Base-by-base conservation (phyloP, 352 stramenopile genomes). In the Pythium myriotylum region DNA sequence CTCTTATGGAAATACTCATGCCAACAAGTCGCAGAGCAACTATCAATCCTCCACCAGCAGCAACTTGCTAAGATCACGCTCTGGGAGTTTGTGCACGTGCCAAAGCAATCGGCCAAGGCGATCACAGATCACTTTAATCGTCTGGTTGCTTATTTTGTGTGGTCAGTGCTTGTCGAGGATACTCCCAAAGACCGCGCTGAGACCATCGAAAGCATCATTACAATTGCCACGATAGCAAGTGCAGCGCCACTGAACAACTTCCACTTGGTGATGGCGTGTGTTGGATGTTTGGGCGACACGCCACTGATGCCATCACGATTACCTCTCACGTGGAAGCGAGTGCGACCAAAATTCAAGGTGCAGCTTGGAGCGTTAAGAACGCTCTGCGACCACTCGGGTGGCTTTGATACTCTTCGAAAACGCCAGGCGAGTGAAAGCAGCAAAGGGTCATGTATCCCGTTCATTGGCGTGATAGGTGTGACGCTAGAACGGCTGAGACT, bases 241-340 rank as follows among this genome's bases (percentile, higher is more conserved):
- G 61, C 50, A 20, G 49, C 79, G 17, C 66, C 72, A 7, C 56
- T 91, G 26, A 78, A 80, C 63, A 93, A 91, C 46, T 93, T 91
- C 46, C 76, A 89, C 54, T 59, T 93, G n/a, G 78, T 89, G 19
- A 91, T 92, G 84, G 79, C 75, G 9, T 91, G 84, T 23, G 79
- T 92, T 0, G 84, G 84, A 5, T 90, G 84, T 42, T 63, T 92
- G 0, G 84, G 84, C 17, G 84, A 91, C 56, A 81, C 63, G 13
- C 79, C 84, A 3, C 71, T 92, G 13, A 92, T 92, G 81, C 71
- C 69, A 42, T 86, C 79, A 8, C 69, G 84, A 20, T 59, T 92
- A 40, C 84, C 84, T 9, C 58, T 70, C 4, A 91, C 84, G 12
- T 92, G 84, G 81, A 91, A 91, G 62, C 77, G 77, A 40, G 84